These are phyloP conservation scores for Lactarius hatsudake DNA, from an alignment of 768 basidiomycete species.

Conservation along the genomic window DNA sequence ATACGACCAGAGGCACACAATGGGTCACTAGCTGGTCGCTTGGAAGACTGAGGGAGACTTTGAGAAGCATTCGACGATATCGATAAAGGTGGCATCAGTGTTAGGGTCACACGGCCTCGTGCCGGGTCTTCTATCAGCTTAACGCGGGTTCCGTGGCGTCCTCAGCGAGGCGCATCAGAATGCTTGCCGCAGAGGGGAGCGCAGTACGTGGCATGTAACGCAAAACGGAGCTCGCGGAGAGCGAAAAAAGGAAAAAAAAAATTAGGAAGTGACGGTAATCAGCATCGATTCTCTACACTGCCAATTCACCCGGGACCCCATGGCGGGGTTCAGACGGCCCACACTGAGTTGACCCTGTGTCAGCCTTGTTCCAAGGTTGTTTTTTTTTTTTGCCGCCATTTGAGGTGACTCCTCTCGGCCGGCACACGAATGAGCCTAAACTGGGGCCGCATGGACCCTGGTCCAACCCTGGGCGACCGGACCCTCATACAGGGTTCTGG, in stretches of 20 bases:
- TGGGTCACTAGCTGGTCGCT: background rate
- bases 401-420: too few species aligned
- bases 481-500: too few species aligned
- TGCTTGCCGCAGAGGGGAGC: background rate
- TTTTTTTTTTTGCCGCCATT: too few species aligned
- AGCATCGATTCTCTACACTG: background rate
- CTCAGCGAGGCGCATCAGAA: background rate
- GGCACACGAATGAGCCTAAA: too few species aligned
- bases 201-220: background rate
- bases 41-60: constrained; percentile 1
- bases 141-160: constrained; percentile 11
- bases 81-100: constrained; percentile 16
- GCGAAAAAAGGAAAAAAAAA: background rate
- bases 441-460: too few species aligned
- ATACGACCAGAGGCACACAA: background rate
- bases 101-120: constrained; percentile 18
- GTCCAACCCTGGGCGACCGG: too few species aligned
- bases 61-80: constrained; percentile 1
- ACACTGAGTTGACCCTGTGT: too few species aligned
- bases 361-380: too few species aligned
- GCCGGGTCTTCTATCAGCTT: constrained; percentile 6
- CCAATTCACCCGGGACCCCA: too few species aligned
- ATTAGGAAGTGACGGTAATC: background rate
- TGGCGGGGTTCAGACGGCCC: too few species aligned
- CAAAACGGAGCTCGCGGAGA: constrained; percentile 5